Conservation (phyloP, 78 protist species). For the Andalucia godoyi region DNA sequence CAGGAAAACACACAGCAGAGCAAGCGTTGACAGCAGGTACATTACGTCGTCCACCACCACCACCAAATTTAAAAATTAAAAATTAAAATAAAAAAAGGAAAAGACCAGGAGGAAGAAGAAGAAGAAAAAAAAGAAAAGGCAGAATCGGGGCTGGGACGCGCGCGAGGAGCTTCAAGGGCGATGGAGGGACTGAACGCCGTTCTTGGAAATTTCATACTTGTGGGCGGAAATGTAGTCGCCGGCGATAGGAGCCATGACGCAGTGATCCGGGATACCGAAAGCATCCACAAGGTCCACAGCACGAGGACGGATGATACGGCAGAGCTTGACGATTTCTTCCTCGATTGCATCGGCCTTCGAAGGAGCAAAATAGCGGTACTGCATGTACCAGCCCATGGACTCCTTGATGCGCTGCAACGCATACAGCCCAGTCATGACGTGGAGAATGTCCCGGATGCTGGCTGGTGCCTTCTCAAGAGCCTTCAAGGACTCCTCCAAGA, state of each 20-base stretch:
- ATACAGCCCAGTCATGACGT: neutral
- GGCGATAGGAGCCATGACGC: conserved; percentile 44
- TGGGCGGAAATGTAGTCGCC: conserved; percentile 17
- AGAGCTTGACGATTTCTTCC: neutral
- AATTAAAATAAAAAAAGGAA: too few relatives aligned
- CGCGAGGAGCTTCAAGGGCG: too few relatives aligned
- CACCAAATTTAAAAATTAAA: too few relatives aligned
- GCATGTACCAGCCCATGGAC: neutral
- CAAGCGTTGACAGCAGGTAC: too few relatives aligned
- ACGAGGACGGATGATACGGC: conserved; percentile 3
- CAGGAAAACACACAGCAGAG: too few relatives aligned
- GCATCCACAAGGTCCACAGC: conserved; percentile 45
- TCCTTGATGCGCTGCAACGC: neutral
- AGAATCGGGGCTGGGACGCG: too few relatives aligned
- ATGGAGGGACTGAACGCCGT: too few relatives aligned
- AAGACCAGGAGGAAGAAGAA: too few relatives aligned
- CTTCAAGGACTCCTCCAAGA: neutral
- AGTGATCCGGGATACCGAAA: conserved; percentile 42
- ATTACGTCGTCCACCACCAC: too few relatives aligned
- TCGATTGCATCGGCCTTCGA: neutral
- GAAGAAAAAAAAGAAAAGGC: too few relatives aligned
- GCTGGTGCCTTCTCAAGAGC: neutral
- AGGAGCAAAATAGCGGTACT: too few relatives aligned
- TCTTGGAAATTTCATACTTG: neutral
- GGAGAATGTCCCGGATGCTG: neutral